Base-by-base conservation (phyloP, 129 eudicot species). In the Flaveria sonorensis region DNA sequence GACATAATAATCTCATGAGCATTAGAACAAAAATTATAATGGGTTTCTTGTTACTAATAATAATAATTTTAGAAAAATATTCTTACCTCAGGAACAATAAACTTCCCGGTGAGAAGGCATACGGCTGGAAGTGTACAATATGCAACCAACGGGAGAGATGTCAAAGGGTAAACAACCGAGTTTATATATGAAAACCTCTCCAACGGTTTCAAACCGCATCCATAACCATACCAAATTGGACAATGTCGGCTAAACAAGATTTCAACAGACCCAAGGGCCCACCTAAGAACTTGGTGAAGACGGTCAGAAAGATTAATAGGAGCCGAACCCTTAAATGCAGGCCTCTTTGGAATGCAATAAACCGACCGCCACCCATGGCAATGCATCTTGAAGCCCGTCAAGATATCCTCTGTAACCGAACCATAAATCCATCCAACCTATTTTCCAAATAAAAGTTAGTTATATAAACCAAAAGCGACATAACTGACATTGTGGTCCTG, bases 371-470 rank as follows among this genome's bases (percentile, higher is more conserved):
- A 92, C 3, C 97, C 97, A 61, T 92, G 97, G 80, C 95, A 92
- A 73, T 92, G 97, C 95, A 92, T 92, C 81, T 92, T 92, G 79
- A 92, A 92, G 1, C 97, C 97, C 64, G 97, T 92, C 46, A 92
- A 84, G 71, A 92, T 92, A 84, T 92, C 97, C 76, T 92, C 97
- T 13, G 97, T 92, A 57, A 92, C 97, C 30, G 92, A 92, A 15
- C 95, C 97, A 24, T 92, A 92, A 76, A 92, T 92, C 97, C 97
- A 92, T 26, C 97, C 97, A 80, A 92, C 89, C 97, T 92, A 83
- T 70, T 74, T 13, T 50, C 3, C 19, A 72, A 32, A 15, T 32
- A 81, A 2, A 23, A 61, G 21, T 68, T 60, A 36, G 55, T 39
- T 24, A 24, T 52, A 65, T 53, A 20, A 36, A 56, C 13, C 2